phyloP scores from a whole-genome alignment of 495 filamentous ascomycete species.

The Xylaria grammica region DNA sequence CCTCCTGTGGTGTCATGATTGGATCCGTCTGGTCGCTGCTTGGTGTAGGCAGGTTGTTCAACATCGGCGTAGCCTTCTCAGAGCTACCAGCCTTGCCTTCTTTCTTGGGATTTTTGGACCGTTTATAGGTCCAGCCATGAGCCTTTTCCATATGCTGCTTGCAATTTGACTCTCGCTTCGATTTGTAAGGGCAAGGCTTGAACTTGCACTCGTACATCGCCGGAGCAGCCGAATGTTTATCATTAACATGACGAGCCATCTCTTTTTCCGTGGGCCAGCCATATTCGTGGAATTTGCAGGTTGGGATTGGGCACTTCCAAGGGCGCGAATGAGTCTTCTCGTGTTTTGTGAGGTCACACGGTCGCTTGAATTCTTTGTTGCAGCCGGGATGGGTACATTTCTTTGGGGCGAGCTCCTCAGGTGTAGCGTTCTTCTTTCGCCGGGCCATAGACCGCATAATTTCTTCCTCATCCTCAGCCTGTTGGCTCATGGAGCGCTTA shows the following conservation, averaged over 20 bases:
- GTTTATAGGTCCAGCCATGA: constrained; percentile 86
- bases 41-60: constrained; percentile 59
- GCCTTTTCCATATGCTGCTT: constrained; percentile 99
- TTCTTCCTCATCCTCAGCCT: constrained; percentile 71
- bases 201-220: constrained; percentile 81
- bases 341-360: constrained; percentile 93
- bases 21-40: constrained; percentile 48
- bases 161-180: constrained; percentile 96
- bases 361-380: constrained; percentile 89
- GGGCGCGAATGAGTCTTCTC: constrained; percentile 96
- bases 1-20: constrained; percentile 50
- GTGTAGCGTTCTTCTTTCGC: constrained; percentile 76
- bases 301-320: constrained; percentile 82
- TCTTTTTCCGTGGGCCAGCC: constrained; percentile 99
- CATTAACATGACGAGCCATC: constrained; percentile 90
- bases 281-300: constrained; percentile 83
- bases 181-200: constrained; percentile 86
- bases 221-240: constrained; percentile 86
- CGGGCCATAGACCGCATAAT: constrained; percentile 87
- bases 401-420: constrained; percentile 76
- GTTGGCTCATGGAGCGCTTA: constrained; percentile 67
- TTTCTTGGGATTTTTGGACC: constrained; percentile 75
- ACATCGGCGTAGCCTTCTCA: constrained; percentile 59
- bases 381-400: constrained; percentile 69
- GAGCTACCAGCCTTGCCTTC: constrained; percentile 49